Evolutionary conservation across 495 filamentous ascomycete genomes (phyloP), one percentile per base, ranked within the genome.

Genomic region (Aspergillus ostianus): DNA sequence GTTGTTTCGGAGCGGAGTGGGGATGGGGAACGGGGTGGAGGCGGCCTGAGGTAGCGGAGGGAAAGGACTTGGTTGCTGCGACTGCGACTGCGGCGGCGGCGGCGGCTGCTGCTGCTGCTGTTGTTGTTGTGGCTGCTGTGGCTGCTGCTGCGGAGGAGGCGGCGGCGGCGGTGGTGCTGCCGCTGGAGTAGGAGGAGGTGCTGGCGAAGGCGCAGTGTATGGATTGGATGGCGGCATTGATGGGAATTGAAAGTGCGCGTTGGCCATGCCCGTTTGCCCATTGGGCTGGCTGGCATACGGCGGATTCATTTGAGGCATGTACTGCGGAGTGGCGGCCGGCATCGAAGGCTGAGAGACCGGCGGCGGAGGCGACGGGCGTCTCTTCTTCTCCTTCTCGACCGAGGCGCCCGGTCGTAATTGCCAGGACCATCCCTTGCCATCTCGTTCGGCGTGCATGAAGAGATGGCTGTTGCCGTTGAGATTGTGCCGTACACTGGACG

Each of bases 401-500:
- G 82, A 85, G 2, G 85, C 79, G 17, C 84, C 84, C 19, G 82
- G 79, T 17, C 83, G 82, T 61, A 87, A 74, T 32, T 84, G 83
- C 86, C 86, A 89, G 63, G 86, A 80, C 84, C 85, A 89, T 48
- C 86, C 86, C 68, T 88, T 88, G 4, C 86, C 86, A 65, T 88
- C 85, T 62, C 83, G 70, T 61, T 94, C 89, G 46, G 91, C 89
- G 69, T 96, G 95, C 68, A 84, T 82, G 71, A 98, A 98, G 21
- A 92, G 87, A 55, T 80, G 77, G 51, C 87, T 82, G 67, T 96
- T 90, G 56, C 94, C 92, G 36, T 91, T 90, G 26, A 98, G 82
- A 60, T 98, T 98, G 72, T 98, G 94, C 5, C 94, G 88, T 20
- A 98, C 92, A 75, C 92, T 96, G 63, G 92, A 97, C 67, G 97